Conservation (phyloP, 176 grass and related monocot genomes). For the Ensete ventricosum region DNA sequence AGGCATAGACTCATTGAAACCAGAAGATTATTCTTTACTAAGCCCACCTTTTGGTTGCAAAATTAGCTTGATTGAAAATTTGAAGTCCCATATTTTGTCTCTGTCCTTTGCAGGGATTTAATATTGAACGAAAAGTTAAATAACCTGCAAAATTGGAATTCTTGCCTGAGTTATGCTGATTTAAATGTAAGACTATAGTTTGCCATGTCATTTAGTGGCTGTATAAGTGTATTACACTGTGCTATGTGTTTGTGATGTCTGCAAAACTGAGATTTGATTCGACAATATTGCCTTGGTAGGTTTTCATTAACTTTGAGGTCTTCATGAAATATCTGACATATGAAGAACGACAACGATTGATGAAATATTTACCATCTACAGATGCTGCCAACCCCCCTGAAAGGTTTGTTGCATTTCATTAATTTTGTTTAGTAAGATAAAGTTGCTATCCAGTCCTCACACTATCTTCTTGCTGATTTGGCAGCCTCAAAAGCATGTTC, state of each 20-base stretch:
- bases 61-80: not conserved
- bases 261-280: conserved; percentile 9
- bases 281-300: conserved; percentile 31
- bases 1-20: not conserved
- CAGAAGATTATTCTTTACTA: not conserved
- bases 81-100: not conserved
- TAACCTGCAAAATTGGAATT: conserved; percentile 30
- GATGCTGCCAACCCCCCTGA: conserved; percentile 31
- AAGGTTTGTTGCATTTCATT: conserved; percentile 23
- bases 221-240: not conserved
- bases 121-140: conserved; percentile 29
- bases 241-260: not conserved
- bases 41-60: not conserved
- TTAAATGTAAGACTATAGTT: conserved; percentile 33
- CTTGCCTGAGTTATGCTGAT: conserved; percentile 38
- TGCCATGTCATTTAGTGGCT: not conserved
- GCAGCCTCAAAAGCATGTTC: conserved; percentile 52
- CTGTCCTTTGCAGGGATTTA: conserved; percentile 34
- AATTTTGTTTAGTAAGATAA: not conserved
- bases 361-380: conserved; percentile 48
- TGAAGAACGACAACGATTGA: conserved; percentile 46
- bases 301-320: conserved; percentile 42
- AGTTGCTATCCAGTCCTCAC: not conserved
- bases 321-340: conserved; percentile 44
- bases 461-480: conserved; percentile 20